These are phyloP conservation scores for Dendrobium huoshanense DNA, from an alignment of 106 monocot genomes.

Conservation along the genomic window DNA sequence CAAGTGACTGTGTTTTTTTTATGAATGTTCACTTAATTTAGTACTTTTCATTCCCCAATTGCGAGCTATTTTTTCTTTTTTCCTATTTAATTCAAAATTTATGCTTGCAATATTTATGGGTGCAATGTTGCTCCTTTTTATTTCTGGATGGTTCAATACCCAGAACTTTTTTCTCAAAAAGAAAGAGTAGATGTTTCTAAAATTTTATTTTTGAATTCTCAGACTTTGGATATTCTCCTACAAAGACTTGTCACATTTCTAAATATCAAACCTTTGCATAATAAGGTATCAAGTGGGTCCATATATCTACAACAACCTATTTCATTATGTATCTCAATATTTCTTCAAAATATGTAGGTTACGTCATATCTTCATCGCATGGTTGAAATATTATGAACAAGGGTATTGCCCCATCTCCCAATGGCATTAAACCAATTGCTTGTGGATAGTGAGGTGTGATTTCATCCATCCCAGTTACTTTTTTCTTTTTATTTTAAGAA, in stretches of 20 bases:
- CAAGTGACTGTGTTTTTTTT: no score
- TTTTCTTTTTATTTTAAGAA: background rate
- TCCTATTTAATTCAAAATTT: no score
- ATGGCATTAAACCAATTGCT: slow-evolving; percentile 84
- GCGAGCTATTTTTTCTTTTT: no score
- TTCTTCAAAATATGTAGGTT: slow-evolving; percentile 31
- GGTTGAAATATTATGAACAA: slow-evolving; percentile 73
- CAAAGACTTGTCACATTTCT: slow-evolving; percentile 62
- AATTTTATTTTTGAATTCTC: slow-evolving; percentile 4
- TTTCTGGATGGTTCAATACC: no score
- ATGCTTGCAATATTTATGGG: no score
- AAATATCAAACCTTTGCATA: slow-evolving; percentile 59
- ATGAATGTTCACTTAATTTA: no score
- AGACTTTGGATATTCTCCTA: slow-evolving; percentile 82
- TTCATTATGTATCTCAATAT: background rate
- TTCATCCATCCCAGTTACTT: background rate
- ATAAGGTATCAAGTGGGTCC: slow-evolving; percentile 43
- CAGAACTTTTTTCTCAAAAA: no score
- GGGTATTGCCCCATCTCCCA: slow-evolving; percentile 71
- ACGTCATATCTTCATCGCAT: slow-evolving; percentile 94
- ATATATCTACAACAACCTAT: background rate
- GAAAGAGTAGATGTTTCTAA: no score
- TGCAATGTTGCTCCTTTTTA: no score
- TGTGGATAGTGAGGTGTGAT: slow-evolving; percentile 65
- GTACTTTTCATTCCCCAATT: no score